Base-by-base conservation (phyloP, 2,329 filamentous ascomycete species). In the Pseudogymnoascus sp. region DNA sequence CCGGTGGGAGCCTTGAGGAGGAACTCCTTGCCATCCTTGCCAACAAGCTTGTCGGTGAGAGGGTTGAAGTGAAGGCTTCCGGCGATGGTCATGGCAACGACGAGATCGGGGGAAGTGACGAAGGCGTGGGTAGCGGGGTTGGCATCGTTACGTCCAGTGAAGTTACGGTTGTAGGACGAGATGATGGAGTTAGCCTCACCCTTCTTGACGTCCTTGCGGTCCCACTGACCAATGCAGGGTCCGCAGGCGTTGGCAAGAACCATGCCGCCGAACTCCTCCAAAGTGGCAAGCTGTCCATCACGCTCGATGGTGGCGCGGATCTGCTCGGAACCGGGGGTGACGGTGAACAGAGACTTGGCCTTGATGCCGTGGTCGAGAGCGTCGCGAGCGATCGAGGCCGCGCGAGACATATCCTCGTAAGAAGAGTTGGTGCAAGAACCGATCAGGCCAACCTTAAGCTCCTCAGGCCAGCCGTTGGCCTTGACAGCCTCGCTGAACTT, bases 91-190 rank as follows among this genome's bases (percentile, higher is more conserved):
- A 96, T 80, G 69, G 92, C 92, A 62, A 96, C 90, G 46, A 96
- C 91, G 66, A 96, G 81, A 75, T 96, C 92, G 63, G 92, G 92
- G 5, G 91, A 96, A 68, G 92, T 88, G 69, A 96, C 92, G 77
- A 96, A 96, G 64, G 91, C 91, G 82, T 96, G 92, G 61, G 92
- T 96, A 63, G 91, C 91, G 42, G 92, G 92, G 84, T 96, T 97
- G 69, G 90, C 92, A 71, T 96, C 93, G 78, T 97, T 97, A 76
- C 95, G 91, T 69, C 93, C 93, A 66, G 93, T 97, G 83, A 99
- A 97, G 87, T 99, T 97, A 79, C 95, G 92, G 89, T 99, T 99
- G 88, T 97, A 99, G 28, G 95, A 97, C 56, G 93, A 97, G 76
- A 99, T 83, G 77, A 99, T 99, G 5, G 92, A 96, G 87, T 99